Evolutionary conservation across 495 filamentous ascomycete species (phyloP), one percentile per base, ranked within the genome.

Genomic region (Podospora pseudoanserina): DNA sequence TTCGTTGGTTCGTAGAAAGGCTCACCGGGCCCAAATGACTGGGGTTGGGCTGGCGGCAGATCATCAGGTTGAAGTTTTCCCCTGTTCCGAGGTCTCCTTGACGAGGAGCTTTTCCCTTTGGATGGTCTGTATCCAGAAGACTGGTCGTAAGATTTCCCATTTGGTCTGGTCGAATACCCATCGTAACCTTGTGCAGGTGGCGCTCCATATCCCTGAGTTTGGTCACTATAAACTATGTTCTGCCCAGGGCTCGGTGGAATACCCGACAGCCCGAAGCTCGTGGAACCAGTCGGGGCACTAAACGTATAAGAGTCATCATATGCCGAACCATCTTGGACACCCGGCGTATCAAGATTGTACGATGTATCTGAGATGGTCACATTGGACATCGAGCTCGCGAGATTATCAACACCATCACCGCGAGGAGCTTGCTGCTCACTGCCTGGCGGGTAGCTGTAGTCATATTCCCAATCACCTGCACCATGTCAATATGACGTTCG

Each of bases 391-490:
- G 44, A 70, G 18, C 56, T 23, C 23, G 63, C 49, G 30, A 73
- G 57, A 13, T 63, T 49, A 19, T 67, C 65, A 13, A 68, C 57
- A 44, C 44, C 49, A 6, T 65, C 58, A 28, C 49, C 67, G 18
- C 70, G 68, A 18, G 68, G 68, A 9, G 65, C 62, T 0, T 60
- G 19, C 23, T 70, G 28, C 23, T 19, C 18, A 58, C 18, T 26
- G n/a, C 23, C 1, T 58, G 57, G 39, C 7, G 44, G 6, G 16
- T 57, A 4, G 27, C 9, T 34, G 49, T 60, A 70, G 20, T 67
- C 64, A 57, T 70, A 70, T 18, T 69, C 57, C 5, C 56, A 16
- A 5, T 64, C 55, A 2, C 68, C 71, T 73, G 58, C 15, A 49
- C 56, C n/a, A 5, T n/a, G 5, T n/a, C 11, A 34, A 44, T 54